A percentile compares a stretch with the other conserved stretches of the same genome.
phyloP scores from a whole-genome alignment of 73 alveolate species.

The Paramecium sonneborni region DNA sequence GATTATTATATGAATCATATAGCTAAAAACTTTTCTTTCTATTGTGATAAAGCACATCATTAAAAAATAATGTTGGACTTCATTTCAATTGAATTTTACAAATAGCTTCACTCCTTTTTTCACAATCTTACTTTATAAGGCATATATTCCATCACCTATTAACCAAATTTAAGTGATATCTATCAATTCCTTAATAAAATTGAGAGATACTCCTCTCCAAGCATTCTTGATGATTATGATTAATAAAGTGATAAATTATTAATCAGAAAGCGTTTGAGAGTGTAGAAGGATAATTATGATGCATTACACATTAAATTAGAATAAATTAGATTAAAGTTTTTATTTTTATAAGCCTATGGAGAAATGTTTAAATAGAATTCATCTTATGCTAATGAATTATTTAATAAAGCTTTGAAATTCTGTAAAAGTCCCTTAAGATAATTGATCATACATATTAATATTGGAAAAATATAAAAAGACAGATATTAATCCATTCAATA shows the following conservation, averaged over 20 bases:
- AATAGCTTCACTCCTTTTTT: not conserved
- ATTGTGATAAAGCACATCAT: conserved; percentile 44
- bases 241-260: not conserved
- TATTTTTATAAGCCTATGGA: not conserved
- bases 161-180: not conserved
- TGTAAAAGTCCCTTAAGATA: not conserved
- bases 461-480: not conserved
- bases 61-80: conserved; percentile 9
- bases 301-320: not conserved
- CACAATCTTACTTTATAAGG: not conserved
- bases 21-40: not conserved
- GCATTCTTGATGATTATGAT: not conserved
- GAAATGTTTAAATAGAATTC: not conserved
- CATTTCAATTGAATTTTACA: not conserved
- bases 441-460: not conserved
- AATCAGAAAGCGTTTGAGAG: conserved; percentile 9
- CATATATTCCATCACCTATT: not conserved
- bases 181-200: not conserved
- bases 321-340: not conserved
- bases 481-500: not conserved
- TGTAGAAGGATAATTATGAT: not conserved
- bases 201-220: not conserved
- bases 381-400: not conserved
- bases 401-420: not conserved
- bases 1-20: not conserved